A percentile compares a stretch with the other conserved stretches of the same genome.
These are phyloP conservation scores for Phytophthora multivora DNA, from an alignment of 352 stramenopile species.

Conservation along the genomic window DNA sequence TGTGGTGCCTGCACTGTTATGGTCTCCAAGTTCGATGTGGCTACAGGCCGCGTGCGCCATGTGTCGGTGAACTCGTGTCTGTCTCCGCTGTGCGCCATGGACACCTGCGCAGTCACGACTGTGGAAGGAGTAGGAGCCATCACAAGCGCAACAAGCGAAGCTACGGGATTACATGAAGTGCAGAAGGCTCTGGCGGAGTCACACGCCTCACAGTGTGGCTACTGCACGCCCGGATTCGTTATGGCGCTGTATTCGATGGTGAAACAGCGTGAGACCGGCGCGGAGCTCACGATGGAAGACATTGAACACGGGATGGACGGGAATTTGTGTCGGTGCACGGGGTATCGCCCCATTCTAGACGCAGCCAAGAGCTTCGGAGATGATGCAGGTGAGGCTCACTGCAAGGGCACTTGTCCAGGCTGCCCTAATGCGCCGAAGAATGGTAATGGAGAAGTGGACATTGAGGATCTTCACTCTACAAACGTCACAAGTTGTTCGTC, in stretches of 20 bases:
- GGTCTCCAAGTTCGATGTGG: slow-evolving; percentile 74
- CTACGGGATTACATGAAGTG: slow-evolving; percentile 70
- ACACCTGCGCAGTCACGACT: slow-evolving; percentile 85
- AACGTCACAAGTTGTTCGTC: slow-evolving; percentile 68
- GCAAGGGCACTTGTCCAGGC: slow-evolving; percentile 64
- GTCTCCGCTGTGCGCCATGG: slow-evolving; percentile 79
- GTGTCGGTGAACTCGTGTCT: slow-evolving; percentile 90
- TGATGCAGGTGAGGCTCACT: slow-evolving; percentile 62
- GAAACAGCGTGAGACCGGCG: slow-evolving; percentile 71
- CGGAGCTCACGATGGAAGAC: slow-evolving; percentile 80
- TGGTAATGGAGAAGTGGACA: slow-evolving; percentile 43
- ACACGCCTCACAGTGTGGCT: slow-evolving; percentile 95
- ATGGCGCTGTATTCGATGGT: slow-evolving; percentile 88
- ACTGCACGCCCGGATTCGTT: slow-evolving; percentile 90
- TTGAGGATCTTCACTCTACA: slow-evolving; percentile 57
- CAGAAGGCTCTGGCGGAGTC: slow-evolving; percentile 90
- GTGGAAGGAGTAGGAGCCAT: slow-evolving; percentile 80
- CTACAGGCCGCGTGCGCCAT: slow-evolving; percentile 54
- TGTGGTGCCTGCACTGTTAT: slow-evolving; percentile 97
- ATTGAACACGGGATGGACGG: slow-evolving; percentile 95
- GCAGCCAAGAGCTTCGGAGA: slow-evolving; percentile 87
- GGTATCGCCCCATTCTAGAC: slow-evolving; percentile 84
- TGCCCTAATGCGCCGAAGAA: slow-evolving; percentile 69
- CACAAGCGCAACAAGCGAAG: slow-evolving; percentile 29
- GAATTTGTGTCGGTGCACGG: slow-evolving; percentile 96